Conservation (phyloP, 306 rosid species). For the Argentina anserina region DNA sequence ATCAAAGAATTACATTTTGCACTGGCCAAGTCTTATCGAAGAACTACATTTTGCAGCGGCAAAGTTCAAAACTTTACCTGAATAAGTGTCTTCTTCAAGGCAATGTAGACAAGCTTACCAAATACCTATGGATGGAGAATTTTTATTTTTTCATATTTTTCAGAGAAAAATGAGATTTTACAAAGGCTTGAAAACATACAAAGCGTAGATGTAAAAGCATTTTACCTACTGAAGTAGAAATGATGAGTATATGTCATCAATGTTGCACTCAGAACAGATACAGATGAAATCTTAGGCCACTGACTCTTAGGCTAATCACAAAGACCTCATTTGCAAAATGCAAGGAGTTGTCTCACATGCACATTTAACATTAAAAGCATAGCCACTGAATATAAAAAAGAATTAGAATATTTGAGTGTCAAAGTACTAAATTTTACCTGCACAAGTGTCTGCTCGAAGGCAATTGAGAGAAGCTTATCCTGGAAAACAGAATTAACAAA, state of each 20-base stretch:
- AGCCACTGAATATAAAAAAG: constrained; percentile 5
- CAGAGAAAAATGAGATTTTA: neutral
- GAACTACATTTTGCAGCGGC: constrained; percentile 5
- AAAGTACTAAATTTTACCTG: constrained; percentile 52
- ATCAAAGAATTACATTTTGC: neutral
- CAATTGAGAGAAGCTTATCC: constrained; percentile 95
- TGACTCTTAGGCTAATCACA: neutral
- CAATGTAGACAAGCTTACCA: constrained; percentile 6
- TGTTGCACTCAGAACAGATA: neutral
- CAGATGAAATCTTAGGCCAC: constrained; percentile 4
- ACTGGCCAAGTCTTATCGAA: neutral
- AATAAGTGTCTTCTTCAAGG: constrained; percentile 1
- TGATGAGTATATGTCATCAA: neutral
- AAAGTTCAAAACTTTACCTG: neutral
- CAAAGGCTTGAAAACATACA: neutral
- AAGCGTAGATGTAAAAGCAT: neutral
- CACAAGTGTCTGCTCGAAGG: constrained; percentile 97
- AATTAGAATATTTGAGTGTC: neutral
- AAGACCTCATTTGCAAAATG: neutral
- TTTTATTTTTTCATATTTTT: neutral
- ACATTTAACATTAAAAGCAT: neutral
- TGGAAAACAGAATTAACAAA: constrained; percentile 21
- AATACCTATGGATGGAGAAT: constrained; percentile 2
- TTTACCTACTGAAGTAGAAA: neutral
- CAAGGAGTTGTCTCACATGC: neutral